Evolutionary conservation across 768 basidiomycete genomes (phyloP), one percentile per base, ranked within the genome.

Genomic region (Xerocomus brunneocitrinus): DNA sequence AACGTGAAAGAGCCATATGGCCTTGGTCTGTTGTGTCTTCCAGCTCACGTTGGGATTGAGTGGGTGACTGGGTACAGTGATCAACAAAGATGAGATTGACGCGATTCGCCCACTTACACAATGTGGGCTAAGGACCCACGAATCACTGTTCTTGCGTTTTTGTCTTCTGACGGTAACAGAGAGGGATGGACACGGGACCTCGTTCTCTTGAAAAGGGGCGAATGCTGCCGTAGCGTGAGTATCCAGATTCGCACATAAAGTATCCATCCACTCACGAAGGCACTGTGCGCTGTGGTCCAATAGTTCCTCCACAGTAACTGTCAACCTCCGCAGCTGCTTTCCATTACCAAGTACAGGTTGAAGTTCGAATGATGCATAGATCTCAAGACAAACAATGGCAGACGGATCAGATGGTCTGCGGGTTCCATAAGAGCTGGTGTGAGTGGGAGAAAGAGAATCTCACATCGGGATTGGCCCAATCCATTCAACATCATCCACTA

Each of bases 321-420:
- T 27, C 5, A 36, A 12, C 34, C 16, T 43, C 3, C 41, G 28
- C 22, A 56, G 24, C 28, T 34, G 24, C 12, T 56, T 38, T 10
- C 57, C 54, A 13, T 31, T 30, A 22, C 57, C 54, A 5, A 58
- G 34, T 7, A 49, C 49, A 22, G 50, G 54, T 27, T 46, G 46
- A 3, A 52, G 28, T 34, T 56, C 50, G 22, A 46, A 52, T 0
- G 54, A 55, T 12, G 36, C 57, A 28, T 49, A 36, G 12, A 52
- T 8, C 7, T 8, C 19, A 35, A 58, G 25, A 51, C 16, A 24
- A 6, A 58, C n/a, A 3, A 7, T 32, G 13, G 55, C 47, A 24
- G 56, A 43, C 8, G 5, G 25, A 30, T 51, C 54, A 14, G 44
- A 52, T 3, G 55, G 50, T 16, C 57, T 56, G 14, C 8, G 10